Base-by-base conservation (phyloP, 2,329 filamentous ascomycete species). In the Claviceps pazoutovae region DNA sequence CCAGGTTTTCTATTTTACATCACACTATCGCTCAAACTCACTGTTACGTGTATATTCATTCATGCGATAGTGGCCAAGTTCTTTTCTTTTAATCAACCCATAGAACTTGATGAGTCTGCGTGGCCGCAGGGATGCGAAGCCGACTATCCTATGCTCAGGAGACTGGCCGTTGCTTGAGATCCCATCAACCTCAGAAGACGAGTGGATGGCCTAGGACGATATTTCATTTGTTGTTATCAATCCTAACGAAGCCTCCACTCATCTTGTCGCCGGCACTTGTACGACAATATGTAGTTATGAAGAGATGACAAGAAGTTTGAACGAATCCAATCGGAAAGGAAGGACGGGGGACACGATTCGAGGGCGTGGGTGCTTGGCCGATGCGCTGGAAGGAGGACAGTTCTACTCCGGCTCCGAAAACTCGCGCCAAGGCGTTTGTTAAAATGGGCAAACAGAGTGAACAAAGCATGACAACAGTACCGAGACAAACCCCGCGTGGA, bases 191-290 rank as follows among this genome's bases (percentile, higher is more conserved):
- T 9, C 13, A 5, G 30, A 21, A 5, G 17, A 23, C 7, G 11
- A 19, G 13, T 34, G 38, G 21, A 41, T 19, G 39, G 36, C 42
- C n/a, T 14, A 47, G 51, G 43, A 26, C 46, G n/a, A 36, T 38
- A 41, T 53, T 42, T 50, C 37, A 41, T 49, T 52, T 52, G 51
- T 49, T 21, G 16, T 46, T 36, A 13, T 50, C 34, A 44, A 26
- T 23, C 17, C 11, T 47, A 47, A 50, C 44, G 44, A 37, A 53
- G 38, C 13, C 21, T 23, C 3, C 48, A 21, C 23, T 14, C 16
- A 38, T 36, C 34, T 42, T 26, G 17, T 30, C 44, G 19, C 17
- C 44, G 44, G 7, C 30, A 13, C 34, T 4, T 38, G 23, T 48
- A 17, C 37, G 38, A 46, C 16, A n/a, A 30, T 34, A 46, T 30